phyloP scores from a whole-genome alignment of 345 rosid genomes.

The Salix arbutifolia region DNA sequence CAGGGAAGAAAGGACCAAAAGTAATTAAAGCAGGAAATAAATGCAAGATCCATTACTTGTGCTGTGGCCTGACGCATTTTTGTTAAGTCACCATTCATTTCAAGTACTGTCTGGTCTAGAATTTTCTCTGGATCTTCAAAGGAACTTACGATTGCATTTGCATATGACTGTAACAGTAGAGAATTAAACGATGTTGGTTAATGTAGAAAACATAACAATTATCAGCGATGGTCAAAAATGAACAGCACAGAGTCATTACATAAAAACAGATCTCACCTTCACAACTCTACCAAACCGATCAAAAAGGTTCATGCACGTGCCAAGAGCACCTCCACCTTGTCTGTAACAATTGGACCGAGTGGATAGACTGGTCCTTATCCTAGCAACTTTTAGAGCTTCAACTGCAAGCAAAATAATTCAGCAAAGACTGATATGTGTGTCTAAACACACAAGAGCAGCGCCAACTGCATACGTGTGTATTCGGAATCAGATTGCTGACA shows the following conservation, averaged over 20 bases:
- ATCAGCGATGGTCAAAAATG: background rate
- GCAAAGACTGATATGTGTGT: background rate
- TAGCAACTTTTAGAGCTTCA: constrained; percentile 15
- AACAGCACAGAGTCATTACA: background rate
- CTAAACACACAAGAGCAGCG: background rate
- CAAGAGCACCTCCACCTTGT: constrained; percentile 53
- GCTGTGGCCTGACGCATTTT: constrained; percentile 90
- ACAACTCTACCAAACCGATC: constrained; percentile 69
- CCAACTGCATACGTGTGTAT: background rate
- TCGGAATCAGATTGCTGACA: background rate
- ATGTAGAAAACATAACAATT: background rate
- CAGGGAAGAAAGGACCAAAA: background rate
- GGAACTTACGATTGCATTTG: constrained; percentile 60
- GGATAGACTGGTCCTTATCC: constrained; percentile 5
- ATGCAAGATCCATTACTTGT: constrained; percentile 44
- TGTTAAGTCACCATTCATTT: constrained; percentile 75
- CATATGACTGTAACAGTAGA: constrained; percentile 59
- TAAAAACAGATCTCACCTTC: constrained; percentile 41
- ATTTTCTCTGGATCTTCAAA: constrained; percentile 83
- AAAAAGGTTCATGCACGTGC: constrained; percentile 58
- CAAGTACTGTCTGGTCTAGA: constrained; percentile 70
- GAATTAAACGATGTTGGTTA: constrained; percentile 1
- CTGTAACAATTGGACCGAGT: constrained; percentile 28
- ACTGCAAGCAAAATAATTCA: constrained; percentile 16
- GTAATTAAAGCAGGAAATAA: background rate